Conservation (phyloP, 179 eudicot genomes). For the Dionaea muscipula region DNA sequence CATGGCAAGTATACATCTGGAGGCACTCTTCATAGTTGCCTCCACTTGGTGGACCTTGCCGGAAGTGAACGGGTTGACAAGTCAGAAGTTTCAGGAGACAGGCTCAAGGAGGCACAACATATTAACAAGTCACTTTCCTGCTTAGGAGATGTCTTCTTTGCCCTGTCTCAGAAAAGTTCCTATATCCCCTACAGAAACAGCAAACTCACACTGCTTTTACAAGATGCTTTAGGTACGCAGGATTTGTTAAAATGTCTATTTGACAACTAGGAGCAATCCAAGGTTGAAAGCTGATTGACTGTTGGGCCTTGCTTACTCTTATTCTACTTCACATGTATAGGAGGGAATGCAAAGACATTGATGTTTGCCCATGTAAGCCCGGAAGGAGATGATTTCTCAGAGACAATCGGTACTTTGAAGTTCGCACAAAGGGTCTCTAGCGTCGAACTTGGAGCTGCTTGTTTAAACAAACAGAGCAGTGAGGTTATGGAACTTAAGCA, state of each 20-base stretch:
- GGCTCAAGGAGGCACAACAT: conserved; percentile 95
- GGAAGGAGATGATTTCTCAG: conserved; percentile 51
- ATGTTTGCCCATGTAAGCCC: conserved; percentile 87
- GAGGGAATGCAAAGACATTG: conserved; percentile 72
- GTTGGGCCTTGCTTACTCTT: background rate
- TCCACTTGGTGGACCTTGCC: conserved; percentile 84
- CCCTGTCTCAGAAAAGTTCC: conserved; percentile 73
- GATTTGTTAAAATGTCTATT: too few species aligned
- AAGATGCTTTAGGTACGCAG: conserved; percentile 67
- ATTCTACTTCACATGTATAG: conserved; percentile 19
- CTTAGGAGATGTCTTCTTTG: conserved; percentile 73
- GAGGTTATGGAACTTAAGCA: conserved; percentile 67
- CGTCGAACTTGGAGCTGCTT: conserved; percentile 72
- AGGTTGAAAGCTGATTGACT: background rate
- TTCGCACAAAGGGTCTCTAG: conserved; percentile 78
- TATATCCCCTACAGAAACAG: conserved; percentile 61
- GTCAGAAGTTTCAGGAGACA: conserved; percentile 91
- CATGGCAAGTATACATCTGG: conserved; percentile 72
- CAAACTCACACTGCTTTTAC: conserved; percentile 70
- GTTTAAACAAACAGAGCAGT: conserved; percentile 45
- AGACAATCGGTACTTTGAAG: conserved; percentile 62
- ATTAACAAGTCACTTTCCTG: conserved; percentile 79
- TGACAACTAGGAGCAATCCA: too few species aligned
- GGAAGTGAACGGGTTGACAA: conserved; percentile 59
- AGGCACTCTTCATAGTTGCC: conserved; percentile 42